Base-by-base conservation (phyloP, 768 basidiomycete genomes). In the Erythrobasidium yunnanense region DNA sequence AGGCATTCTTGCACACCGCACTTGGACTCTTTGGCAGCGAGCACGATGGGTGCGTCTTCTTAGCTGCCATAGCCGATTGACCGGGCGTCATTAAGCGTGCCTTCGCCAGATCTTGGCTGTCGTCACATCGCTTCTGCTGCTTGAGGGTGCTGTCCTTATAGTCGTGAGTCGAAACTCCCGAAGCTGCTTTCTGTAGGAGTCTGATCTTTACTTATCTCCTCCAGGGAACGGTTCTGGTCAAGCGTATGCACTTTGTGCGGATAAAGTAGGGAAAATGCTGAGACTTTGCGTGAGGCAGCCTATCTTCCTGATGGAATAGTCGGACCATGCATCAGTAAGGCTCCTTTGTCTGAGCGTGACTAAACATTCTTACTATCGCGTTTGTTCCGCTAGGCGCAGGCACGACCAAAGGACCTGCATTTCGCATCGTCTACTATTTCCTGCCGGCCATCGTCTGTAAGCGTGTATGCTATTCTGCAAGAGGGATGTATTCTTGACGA, bases 21-120 rank as follows among this genome's bases (percentile, higher is more conserved):
- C 57, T 25, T 62, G 49, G 32, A 45, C 57, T 30, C 38, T 62
- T 13, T 62, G 57, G 57, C 57, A 62, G 27, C 38, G 49, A 45
- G 6, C 5, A 17, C 30, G 38, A 57, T 57, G 38, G 33, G 55
- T 47, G 22, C 2, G 51, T 52, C 42, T 15, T 45, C 15, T 45
- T 15, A 15, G 8, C 50, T 8, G 13, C 13, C 50, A 13, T 8
- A 4, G 20, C 20, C 53, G 25, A 22, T 15, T 29, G 33, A 27
- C 13, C 53, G 25, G 20, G 33, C 33, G 8, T 52, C 13, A 15
- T 50, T 11, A 5, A 50, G 22, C 49, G 6, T 50, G 6, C 49
- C 29, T 5, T 18, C 35, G 15, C 29, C 47, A 47, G 56, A 20
- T 38, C 2, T 45, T 58, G 4, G n/a, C 45, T 20, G 35, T 58